A percentile compares a stretch with the other conserved stretches of the same genome.
These are phyloP conservation scores for Moringa oleifera DNA, from an alignment of 345 rosid species.

Conservation along the genomic window DNA sequence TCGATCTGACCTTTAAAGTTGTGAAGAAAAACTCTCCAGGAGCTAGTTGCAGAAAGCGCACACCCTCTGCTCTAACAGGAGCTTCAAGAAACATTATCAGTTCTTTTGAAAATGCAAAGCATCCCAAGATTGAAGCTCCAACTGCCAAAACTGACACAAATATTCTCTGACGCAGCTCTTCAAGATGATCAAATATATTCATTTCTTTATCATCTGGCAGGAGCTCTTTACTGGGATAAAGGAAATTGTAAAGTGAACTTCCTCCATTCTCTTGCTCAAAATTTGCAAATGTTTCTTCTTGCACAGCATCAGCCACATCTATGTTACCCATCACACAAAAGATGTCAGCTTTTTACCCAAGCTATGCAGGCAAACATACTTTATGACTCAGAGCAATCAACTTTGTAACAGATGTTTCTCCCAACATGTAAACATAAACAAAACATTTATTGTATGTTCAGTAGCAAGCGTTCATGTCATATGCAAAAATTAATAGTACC, in stretches of 20 bases:
- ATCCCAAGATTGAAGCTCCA: constrained; percentile 87
- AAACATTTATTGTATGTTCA: background rate
- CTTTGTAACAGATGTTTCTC: background rate
- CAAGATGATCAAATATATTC: constrained; percentile 94
- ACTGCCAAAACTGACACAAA: constrained; percentile 89
- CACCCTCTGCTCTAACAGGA: constrained; percentile 91
- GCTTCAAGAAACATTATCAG: constrained; percentile 88
- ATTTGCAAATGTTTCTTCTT: constrained; percentile 24
- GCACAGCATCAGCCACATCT: constrained; percentile 33
- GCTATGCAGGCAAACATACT: background rate
- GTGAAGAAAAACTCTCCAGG: constrained; percentile 99
- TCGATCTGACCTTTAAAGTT: constrained; percentile 69
- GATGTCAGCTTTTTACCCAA: constrained; percentile 8
- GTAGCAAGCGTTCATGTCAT: background rate
- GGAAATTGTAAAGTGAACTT: constrained; percentile 60
- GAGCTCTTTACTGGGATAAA: constrained; percentile 82
- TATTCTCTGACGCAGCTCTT: constrained; percentile 84
- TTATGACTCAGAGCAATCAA: constrained; percentile 1
- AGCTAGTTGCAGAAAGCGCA: constrained; percentile 86
- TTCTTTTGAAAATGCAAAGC: constrained; percentile 92
- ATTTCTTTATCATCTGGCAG: constrained; percentile 96
- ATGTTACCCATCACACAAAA: constrained; percentile 14
- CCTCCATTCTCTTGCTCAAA: constrained; percentile 34
- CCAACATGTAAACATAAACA: background rate
- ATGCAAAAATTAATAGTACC: background rate